A percentile compares a stretch with the other conserved stretches of the same genome.
These are phyloP conservation scores for Halenospora varia DNA, from an alignment of 495 filamentous ascomycete species.

Conservation along the genomic window DNA sequence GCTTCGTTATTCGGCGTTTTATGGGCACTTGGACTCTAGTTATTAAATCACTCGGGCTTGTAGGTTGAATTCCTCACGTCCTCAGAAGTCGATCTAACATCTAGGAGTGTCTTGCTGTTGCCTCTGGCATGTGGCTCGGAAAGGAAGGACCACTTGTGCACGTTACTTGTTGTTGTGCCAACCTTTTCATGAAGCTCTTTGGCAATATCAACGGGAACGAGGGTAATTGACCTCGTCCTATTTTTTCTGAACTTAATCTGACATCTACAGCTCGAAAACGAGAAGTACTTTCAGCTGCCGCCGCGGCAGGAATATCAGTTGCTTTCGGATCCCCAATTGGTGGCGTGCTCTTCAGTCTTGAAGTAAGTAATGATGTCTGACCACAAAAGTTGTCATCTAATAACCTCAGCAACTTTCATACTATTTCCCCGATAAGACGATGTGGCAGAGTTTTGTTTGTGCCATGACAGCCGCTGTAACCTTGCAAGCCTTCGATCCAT, in stretches of 20 bases:
- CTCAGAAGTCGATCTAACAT: conserved; percentile 23
- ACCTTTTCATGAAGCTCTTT: conserved; percentile 90
- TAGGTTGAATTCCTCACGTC: conserved; percentile 36
- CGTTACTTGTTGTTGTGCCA: conserved; percentile 96
- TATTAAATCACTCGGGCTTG: conserved; percentile 88
- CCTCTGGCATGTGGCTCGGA: conserved; percentile 96
- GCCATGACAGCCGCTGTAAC: conserved; percentile 96
- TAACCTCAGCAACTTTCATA: conserved; percentile 72
- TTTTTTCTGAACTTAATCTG: conserved; percentile 5
- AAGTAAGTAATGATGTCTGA: conserved; percentile 43
- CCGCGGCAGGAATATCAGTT: conserved; percentile 92
- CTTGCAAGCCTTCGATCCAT: conserved; percentile 88
- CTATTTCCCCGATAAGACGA: conserved; percentile 98
- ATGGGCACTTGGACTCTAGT: conserved; percentile 90
- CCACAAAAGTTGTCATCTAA: background rate
- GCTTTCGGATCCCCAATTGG: conserved; percentile 97
- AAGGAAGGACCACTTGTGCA: conserved; percentile 97
- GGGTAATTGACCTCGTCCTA: conserved; percentile 45
- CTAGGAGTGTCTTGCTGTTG: conserved; percentile 79
- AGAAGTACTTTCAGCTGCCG: conserved; percentile 91
- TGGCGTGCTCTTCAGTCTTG: conserved; percentile 86
- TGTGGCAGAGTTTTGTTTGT: conserved; percentile 99
- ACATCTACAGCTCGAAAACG: conserved; percentile 69
- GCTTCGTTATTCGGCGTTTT: conserved; percentile 89
- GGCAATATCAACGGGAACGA: conserved; percentile 82